A percentile compares a stretch with the other conserved stretches of the same genome.
phyloP scores from a whole-genome alignment of 345 rosid species.

The Combretum micranthum region DNA sequence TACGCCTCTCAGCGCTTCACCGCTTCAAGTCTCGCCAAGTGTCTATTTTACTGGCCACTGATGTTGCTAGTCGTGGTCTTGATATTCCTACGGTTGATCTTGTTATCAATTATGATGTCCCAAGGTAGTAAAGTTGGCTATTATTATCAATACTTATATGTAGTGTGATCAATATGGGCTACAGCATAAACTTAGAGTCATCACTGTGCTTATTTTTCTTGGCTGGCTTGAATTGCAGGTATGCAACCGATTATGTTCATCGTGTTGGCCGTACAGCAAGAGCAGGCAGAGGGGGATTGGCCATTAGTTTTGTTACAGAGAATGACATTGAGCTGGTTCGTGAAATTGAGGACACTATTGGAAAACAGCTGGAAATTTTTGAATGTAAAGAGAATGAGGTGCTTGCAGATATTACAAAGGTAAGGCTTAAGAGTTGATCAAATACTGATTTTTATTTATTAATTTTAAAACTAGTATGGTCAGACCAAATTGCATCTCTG shows the following conservation, averaged over 20 bases:
- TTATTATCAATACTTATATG: not conserved
- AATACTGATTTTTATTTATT: not conserved
- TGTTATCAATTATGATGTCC: constrained; percentile 86
- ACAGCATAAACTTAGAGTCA: not conserved
- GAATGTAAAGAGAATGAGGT: constrained; percentile 70
- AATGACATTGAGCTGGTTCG: constrained; percentile 66
- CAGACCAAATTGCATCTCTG: not conserved
- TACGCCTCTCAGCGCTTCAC: constrained; percentile 72
- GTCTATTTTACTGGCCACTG: constrained; percentile 76
- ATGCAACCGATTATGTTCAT: constrained; percentile 87
- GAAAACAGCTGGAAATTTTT: constrained; percentile 58
- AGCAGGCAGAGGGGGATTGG: constrained; percentile 93
- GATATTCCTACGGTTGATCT: constrained; percentile 98
- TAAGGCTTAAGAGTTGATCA: constrained; percentile 10
- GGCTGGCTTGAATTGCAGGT: constrained; percentile 32
- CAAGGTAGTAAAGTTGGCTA: constrained; percentile 43
- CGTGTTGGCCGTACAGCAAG: constrained; percentile 99
- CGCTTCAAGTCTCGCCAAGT: constrained; percentile 80
- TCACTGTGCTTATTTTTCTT: not conserved
- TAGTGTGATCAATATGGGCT: not conserved
- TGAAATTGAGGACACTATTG: constrained; percentile 67
- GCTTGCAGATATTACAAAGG: constrained; percentile 67
- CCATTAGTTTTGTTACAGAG: constrained; percentile 80
- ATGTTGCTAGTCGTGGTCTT: constrained; percentile 95
- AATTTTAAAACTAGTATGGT: no score